Percentiles rank a stretch among this genome's conserved stretches.
Evolutionary conservation across 768 basidiomycete genomes (phyloP).

Genomic region (Leucosporidium creatinivorum): DNA sequence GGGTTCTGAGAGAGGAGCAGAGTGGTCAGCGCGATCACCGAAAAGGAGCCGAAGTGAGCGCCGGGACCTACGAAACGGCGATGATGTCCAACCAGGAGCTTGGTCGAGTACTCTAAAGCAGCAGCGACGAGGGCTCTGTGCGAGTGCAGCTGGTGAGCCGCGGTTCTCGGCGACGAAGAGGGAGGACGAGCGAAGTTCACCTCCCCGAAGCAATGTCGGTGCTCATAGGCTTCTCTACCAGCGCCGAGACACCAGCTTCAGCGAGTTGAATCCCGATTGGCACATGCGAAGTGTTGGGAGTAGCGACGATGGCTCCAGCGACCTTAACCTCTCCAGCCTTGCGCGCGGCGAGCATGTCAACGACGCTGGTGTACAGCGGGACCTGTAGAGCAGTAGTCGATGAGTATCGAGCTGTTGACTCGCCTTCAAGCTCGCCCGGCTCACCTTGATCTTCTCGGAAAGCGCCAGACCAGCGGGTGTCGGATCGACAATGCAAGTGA

Average conservation of each 20-base stretch:
- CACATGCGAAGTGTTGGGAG: conserved; percentile 26
- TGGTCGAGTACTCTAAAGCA: not conserved
- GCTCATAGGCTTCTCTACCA: conserved; percentile 35
- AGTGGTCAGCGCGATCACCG: no score
- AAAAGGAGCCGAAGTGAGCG: not conserved
- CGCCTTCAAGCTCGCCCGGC: not conserved
- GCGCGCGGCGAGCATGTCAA: conserved; percentile 22
- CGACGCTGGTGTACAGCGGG: conserved; percentile 11
- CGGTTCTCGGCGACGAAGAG: no score
- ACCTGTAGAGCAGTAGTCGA: not conserved
- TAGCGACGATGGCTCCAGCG: conserved; percentile 30
- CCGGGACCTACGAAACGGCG: conserved; percentile 25
- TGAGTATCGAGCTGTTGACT: no score
- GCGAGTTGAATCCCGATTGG: conserved; percentile 22
- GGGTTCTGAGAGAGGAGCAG: conserved; percentile 9
- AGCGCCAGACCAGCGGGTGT: conserved; percentile 8
- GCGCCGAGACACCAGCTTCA: conserved; percentile 21
- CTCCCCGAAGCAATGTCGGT: conserved; percentile 11
- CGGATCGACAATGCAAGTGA: conserved; percentile 33
- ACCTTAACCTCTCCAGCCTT: conserved; percentile 7
- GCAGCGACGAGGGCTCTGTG: conserved; percentile 13
- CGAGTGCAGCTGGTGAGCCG: no score
- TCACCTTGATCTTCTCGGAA: conserved; percentile 1
- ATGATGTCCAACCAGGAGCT: conserved; percentile 32
- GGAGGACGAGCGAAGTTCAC: no score